Evolutionary conservation across 306 rosid species (phyloP), one percentile per base, ranked within the genome.

Genomic region (Dryas octopetala): DNA sequence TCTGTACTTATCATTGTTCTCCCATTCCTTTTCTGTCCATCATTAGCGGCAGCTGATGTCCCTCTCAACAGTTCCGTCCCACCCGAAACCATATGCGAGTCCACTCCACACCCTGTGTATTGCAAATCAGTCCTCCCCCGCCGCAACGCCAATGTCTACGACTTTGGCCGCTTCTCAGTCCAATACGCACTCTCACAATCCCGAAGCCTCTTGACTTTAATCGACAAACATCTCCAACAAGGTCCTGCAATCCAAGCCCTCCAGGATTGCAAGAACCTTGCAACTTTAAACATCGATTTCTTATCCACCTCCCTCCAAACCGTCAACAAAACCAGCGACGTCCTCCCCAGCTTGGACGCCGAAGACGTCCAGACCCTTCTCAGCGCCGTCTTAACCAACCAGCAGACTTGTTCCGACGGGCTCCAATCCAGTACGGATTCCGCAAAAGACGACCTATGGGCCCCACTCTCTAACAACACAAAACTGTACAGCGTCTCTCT

Each of bases 361-460:
- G 88, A 85, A 5, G 80, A 81, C 40, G 46, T 78, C 67, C 85
- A 64, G 9, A 85, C 85, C 49, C 41, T 72, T 61, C 81, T 85
- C 13, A 85, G 88, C 46, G 74, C 88, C 38, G 54, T 85, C n/a
- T 9, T 81, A 58, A 85, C 85, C 54, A 85, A 85, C 74, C 80
- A 74, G 23, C 76, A 81, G 32, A 84, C 88, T 5, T 81, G 85
- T 59, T 71, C 49, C 0, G 88, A 84, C 16, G 81, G 85, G 12
- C 70, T 85, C n/a, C 46, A 64, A 8, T 23, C 76, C 2, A 19
- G 23, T 19, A 40, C 32, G 10, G 69, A 73, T 19, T 66, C 81
- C n/a, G 46, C 47, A 38, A 38, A 38, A 0, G 38, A 40, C 6
- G 81, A 72, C 51, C 38, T 85, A 1, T 61, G 16, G 0, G 68